A percentile compares a stretch with the other conserved stretches of the same genome.
phyloP scores from a whole-genome alignment of 2,329 filamentous ascomycete species.

The Fusarium armeniacum region DNA sequence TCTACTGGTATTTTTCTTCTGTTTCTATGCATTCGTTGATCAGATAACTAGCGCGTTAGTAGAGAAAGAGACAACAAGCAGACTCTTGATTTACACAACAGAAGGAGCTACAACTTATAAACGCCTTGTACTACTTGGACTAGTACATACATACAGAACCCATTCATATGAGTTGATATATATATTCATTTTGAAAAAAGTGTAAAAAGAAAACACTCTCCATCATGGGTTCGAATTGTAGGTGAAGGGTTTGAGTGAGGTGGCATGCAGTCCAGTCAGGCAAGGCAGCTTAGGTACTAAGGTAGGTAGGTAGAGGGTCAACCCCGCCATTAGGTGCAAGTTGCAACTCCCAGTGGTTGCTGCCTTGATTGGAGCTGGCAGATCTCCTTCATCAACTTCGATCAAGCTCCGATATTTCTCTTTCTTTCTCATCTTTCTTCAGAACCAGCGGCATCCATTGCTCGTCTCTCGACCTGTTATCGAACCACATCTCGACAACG shows the following conservation, averaged over 20 bases:
- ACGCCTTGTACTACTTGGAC: neutral
- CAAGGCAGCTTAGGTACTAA: neutral
- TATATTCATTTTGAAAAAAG: neutral
- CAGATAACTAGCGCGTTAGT: neutral
- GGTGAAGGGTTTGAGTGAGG: neutral
- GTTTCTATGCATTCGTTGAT: neutral
- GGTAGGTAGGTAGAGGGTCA: neutral
- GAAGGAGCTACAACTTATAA: neutral
- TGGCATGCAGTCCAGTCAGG: neutral
- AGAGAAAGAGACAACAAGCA: neutral
- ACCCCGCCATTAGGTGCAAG: slow-evolving; percentile 34
- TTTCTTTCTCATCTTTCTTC: slow-evolving; percentile 5
- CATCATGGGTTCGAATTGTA: neutral
- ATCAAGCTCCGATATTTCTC: slow-evolving; percentile 11
- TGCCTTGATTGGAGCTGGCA: slow-evolving; percentile 30
- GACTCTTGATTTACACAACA: slow-evolving; percentile 2
- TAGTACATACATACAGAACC: neutral
- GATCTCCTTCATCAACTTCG: slow-evolving; percentile 32
- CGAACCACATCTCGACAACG: neutral
- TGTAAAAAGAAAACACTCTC: neutral
- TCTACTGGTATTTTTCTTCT: neutral
- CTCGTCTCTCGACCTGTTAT: slow-evolving; percentile 1
- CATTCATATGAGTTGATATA: neutral
- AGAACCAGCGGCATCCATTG: slow-evolving; percentile 10
- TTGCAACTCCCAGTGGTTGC: slow-evolving; percentile 19